A percentile compares a stretch with the other conserved stretches of the same genome.
Conservation (phyloP, 768 basidiomycete genomes). For the Sporobolomyces pararoseus region DNA sequence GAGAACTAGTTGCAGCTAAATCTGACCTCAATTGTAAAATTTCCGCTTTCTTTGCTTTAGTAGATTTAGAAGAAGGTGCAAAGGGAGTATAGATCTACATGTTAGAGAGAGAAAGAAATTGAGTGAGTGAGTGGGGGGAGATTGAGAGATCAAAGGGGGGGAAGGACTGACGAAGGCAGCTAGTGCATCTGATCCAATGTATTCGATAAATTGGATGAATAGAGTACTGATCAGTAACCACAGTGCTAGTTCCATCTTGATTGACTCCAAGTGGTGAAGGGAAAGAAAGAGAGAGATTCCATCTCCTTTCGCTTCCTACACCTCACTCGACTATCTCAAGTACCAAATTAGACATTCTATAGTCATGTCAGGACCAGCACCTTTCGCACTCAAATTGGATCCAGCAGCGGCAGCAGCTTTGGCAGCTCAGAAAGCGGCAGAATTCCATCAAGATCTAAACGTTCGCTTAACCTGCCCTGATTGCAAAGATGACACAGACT, state of each 20-base stretch:
- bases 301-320: background rate
- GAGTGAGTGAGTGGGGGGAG: background rate
- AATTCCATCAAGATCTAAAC: constrained; percentile 41
- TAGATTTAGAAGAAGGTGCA: constrained; percentile 59
- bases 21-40: constrained; percentile 77
- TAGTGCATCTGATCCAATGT: constrained; percentile 34
- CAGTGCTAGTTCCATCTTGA: constrained; percentile 23
- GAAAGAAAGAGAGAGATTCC: background rate
- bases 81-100: constrained; percentile 50
- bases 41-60: constrained; percentile 71
- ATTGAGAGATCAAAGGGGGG: background rate
- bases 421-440: constrained; percentile 17
- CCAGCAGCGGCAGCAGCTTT: constrained; percentile 15
- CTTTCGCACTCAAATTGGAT: constrained; percentile 36
- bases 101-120: background rate
- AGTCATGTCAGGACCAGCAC: constrained; percentile 5
- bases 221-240: constrained; percentile 24
- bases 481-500: constrained; percentile 86
- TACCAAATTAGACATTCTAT: too few species aligned
- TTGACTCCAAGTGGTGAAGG: background rate
- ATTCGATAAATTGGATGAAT: constrained; percentile 16
- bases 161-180: constrained; percentile 20
- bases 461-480: constrained; percentile 72
- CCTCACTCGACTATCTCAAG: too few species aligned
- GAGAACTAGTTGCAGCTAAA: constrained; percentile 81